Percentiles rank a stretch among this genome's conserved stretches.
Conservation (phyloP, 306 rosid genomes). For the Macrotyloma uniflorum region DNA sequence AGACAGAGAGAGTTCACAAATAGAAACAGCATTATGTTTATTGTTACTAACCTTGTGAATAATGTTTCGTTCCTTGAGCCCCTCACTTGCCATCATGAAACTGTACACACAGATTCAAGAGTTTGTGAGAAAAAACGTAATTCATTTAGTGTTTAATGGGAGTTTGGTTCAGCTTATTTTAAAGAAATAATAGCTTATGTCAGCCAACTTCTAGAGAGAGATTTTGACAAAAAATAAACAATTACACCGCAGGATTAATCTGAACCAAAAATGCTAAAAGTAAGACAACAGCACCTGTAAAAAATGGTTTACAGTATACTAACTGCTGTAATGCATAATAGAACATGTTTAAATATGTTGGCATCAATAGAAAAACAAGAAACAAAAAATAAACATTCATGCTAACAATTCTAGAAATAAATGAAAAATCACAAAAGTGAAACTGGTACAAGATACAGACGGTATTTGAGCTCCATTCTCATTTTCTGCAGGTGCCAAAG, state of each 20-base stretch:
- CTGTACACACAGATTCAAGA: slow-evolving; percentile 55
- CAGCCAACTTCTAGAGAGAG: background rate
- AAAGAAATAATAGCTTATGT: background rate
- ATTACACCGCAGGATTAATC: background rate
- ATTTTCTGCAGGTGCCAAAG: slow-evolving; percentile 71
- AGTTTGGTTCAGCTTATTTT: background rate
- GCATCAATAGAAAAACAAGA: slow-evolving; percentile 15
- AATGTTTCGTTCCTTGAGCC: slow-evolving; percentile 76
- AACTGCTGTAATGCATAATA: slow-evolving; percentile 3
- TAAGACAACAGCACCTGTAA: background rate
- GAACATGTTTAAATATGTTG: slow-evolving; percentile 23
- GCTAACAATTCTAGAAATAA: slow-evolving; percentile 23
- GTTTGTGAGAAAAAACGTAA: slow-evolving; percentile 38
- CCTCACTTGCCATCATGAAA: slow-evolving; percentile 95
- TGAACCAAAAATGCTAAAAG: background rate
- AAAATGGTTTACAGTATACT: slow-evolving; percentile 25
- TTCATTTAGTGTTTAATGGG: slow-evolving; percentile 3
- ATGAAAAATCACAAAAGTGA: slow-evolving; percentile 23
- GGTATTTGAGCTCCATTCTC: slow-evolving; percentile 81
- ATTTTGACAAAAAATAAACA: background rate
- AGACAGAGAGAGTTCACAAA: slow-evolving; percentile 5
- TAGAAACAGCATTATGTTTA: background rate
- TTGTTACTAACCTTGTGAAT: slow-evolving; percentile 66
- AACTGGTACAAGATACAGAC: slow-evolving; percentile 54
- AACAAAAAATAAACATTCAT: background rate